A percentile compares a stretch with the other conserved stretches of the same genome.
Evolutionary conservation across 495 filamentous ascomycete genomes (phyloP).

Genomic region (Xylaria scruposa): DNA sequence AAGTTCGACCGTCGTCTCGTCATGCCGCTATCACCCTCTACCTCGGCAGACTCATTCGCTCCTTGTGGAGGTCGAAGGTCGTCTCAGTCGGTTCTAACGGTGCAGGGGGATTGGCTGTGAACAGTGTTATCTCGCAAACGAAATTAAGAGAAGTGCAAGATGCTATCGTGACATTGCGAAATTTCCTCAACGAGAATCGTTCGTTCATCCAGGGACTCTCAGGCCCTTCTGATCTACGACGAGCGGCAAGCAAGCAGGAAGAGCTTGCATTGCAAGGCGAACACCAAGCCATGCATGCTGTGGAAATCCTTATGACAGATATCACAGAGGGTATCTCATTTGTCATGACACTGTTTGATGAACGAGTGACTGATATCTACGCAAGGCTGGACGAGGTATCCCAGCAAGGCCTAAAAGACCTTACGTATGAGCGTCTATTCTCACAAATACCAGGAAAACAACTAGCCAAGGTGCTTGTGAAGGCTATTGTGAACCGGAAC

Average conservation of each 20-base stretch:
- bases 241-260: conserved; percentile 78
- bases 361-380: conserved; percentile 87
- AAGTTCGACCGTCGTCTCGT: conserved; percentile 83
- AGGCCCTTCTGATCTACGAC: conserved; percentile 78
- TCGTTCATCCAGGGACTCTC: conserved; percentile 90
- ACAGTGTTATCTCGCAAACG: conserved; percentile 63
- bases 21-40: conserved; percentile 89
- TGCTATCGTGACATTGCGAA: conserved; percentile 75
- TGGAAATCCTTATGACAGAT: conserved; percentile 79
- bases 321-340: conserved; percentile 97
- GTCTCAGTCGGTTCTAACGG: conserved; percentile 49
- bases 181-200: conserved; percentile 84
- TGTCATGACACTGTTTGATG: conserved; percentile 89
- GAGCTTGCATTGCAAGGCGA: conserved; percentile 90
- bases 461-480: conserved; percentile 94
- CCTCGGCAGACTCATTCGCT: conserved; percentile 80
- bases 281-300: conserved; percentile 86
- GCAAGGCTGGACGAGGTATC: conserved; percentile 73
- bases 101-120: conserved; percentile 63
- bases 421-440: conserved; percentile 89
- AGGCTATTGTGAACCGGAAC: conserved; percentile 96
- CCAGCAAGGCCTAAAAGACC: conserved; percentile 69
- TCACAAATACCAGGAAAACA: conserved; percentile 78
- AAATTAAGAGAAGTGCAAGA: conserved; percentile 81
- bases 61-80: conserved; percentile 77